Evolutionary conservation across 192 early-diverging fungal genomes (phyloP).

Genomic region (Paraglomus occultum): DNA sequence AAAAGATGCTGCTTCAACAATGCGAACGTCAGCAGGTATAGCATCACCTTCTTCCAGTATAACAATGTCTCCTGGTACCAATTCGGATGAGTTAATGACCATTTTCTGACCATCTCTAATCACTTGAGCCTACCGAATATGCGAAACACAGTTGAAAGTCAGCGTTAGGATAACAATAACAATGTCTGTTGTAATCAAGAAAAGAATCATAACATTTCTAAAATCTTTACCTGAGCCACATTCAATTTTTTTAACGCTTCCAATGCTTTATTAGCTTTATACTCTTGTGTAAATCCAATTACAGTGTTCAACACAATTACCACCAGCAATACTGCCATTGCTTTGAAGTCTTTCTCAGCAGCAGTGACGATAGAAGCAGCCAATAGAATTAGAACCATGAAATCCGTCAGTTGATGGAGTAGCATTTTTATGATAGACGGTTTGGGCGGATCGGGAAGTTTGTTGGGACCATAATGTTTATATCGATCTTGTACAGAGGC

Average conservation of each 20-base stretch:
- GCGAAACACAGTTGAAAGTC: too few species aligned
- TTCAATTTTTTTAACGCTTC: slow-evolving; percentile 67
- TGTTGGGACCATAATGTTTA: slow-evolving; percentile 83
- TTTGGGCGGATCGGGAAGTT: slow-evolving; percentile 76
- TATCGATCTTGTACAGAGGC: slow-evolving; percentile 56
- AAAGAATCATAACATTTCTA: too few species aligned
- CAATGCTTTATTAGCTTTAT: slow-evolving; percentile 88
- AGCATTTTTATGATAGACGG: slow-evolving; percentile 68
- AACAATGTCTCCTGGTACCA: slow-evolving; percentile 84
- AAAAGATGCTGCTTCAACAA: slow-evolving; percentile 70
- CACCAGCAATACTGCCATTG: slow-evolving; percentile 56
- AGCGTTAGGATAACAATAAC: too few species aligned
- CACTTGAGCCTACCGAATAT: slow-evolving; percentile 56
- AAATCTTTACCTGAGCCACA: slow-evolving; percentile 44
- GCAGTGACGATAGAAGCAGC: slow-evolving; percentile 79
- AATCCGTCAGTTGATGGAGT: slow-evolving; percentile 86
- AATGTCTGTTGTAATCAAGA: too few species aligned
- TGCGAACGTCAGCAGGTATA: slow-evolving; percentile 76
- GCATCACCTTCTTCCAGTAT: slow-evolving; percentile 81
- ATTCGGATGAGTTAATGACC: slow-evolving; percentile 59
- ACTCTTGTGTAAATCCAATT: slow-evolving; percentile 96
- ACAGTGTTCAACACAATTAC: slow-evolving; percentile 83
- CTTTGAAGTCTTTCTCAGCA: slow-evolving; percentile 81
- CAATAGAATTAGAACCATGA: slow-evolving; percentile 91
- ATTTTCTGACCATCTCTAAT: slow-evolving; percentile 65